Percentiles rank a stretch among this genome's conserved stretches.
Conservation (phyloP, 2,329 filamentous ascomycete genomes). For the Fusarium irregulare region DNA sequence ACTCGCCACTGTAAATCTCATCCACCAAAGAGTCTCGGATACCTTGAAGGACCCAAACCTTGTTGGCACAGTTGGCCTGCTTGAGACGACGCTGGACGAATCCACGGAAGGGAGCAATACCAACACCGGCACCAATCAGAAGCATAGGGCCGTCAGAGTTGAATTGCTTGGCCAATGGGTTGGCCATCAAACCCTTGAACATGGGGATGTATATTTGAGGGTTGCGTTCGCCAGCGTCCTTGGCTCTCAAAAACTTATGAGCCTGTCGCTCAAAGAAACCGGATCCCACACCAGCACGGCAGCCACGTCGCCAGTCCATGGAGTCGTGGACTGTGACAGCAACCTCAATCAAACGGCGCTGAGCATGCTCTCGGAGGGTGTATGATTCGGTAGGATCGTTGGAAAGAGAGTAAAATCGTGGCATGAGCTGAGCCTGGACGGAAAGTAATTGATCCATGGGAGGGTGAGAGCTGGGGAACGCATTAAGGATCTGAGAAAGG, state of each 20-base stretch:
- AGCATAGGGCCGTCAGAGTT: slow-evolving; percentile 96
- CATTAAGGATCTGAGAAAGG: slow-evolving; percentile 84
- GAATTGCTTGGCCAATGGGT: slow-evolving; percentile 92
- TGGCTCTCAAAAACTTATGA: slow-evolving; percentile 74
- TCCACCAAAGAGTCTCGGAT: slow-evolving; percentile 94
- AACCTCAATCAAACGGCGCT: slow-evolving; percentile 88
- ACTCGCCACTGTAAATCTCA: slow-evolving; percentile 96
- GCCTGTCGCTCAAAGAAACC: slow-evolving; percentile 94
- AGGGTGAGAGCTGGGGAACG: slow-evolving; percentile 92
- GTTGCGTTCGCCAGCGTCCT: slow-evolving; percentile 66
- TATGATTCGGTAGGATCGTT: slow-evolving; percentile 89
- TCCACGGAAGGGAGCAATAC: slow-evolving; percentile 95
- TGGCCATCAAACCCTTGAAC: slow-evolving; percentile 98
- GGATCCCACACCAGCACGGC: slow-evolving; percentile 86
- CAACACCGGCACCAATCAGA: slow-evolving; percentile 94
- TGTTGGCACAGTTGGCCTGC: slow-evolving; percentile 96
- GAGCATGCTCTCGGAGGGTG: slow-evolving; percentile 73
- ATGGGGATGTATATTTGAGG: slow-evolving; percentile 85
- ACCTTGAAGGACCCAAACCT: slow-evolving; percentile 96
- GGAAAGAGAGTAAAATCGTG: slow-evolving; percentile 96
- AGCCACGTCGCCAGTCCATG: slow-evolving; percentile 77
- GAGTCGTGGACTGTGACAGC: slow-evolving; percentile 96
- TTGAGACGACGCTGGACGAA: slow-evolving; percentile 95
- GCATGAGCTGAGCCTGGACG: slow-evolving; percentile 89
- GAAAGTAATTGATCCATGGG: slow-evolving; percentile 85